Evolutionary conservation across 345 rosid genomes (phyloP), one percentile per base, ranked within the genome.

Genomic region (Luvunga scandens): DNA sequence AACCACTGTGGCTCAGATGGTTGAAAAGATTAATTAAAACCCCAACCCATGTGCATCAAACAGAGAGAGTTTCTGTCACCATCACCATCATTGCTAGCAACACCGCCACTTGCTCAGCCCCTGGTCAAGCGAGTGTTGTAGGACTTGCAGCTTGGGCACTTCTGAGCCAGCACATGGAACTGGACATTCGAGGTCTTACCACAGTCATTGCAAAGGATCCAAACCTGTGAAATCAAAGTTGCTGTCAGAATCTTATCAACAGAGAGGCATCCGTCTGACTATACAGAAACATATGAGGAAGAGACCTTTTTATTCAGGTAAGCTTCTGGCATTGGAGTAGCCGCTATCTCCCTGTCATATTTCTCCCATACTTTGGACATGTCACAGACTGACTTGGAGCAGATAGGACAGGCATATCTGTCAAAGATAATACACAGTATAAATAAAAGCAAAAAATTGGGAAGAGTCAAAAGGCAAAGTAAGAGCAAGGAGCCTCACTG

Each of bases 321-420:
- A 14, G 83, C 77, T 75, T 90, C 94, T 7, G 98, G 98, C 96
- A 93, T 86, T 27, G 98, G 98, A 22, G 89, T 90, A 81, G 97
- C 87, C 2, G 97, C 95, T 22, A 93, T 94, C 83, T 93, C 97
- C 87, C 76, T 63, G 45, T 93, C 98, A 36, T 87, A 84, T 79
- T 90, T 93, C 88, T 94, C 98, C 98, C 98, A 94, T 21, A 91
- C 96, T 82, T 85, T 84, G 14, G 98, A 94, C 98, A 94, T 92
- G 69, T 94, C 98, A 79, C 97, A 91, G 4, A 93, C 97, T 0
- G 98, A 93, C 79, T 91, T 94, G 6, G 94, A 93, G 82, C 98
- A 94, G 31, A 94, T 85, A 13, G 98, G 98, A 82, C 98, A 94
- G 0, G 98, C 91, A 77, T 87, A 94, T 78, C 98, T 94, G 85